A percentile compares a stretch with the other conserved stretches of the same genome.
Evolutionary conservation across 116 monocot genomes (phyloP).

Genomic region (Dioscorea cayenensis): DNA sequence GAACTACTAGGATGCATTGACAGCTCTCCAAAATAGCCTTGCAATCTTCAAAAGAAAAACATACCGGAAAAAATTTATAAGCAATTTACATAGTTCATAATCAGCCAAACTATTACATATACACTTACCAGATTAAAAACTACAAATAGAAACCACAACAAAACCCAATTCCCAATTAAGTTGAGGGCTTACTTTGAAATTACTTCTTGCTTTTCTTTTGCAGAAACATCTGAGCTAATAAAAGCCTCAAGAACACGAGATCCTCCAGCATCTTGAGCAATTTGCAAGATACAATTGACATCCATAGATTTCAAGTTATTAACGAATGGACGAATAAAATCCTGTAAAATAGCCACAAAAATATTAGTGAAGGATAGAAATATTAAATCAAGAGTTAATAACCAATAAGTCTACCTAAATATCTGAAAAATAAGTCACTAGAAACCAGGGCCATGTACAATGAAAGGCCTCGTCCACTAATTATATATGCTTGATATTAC

Average conservation of each 20-base stretch:
- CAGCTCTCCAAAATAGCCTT: conserved; percentile 72
- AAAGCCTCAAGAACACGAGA: conserved; percentile 77
- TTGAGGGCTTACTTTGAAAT: conserved; percentile 46
- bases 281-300: conserved; percentile 46
- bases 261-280: conserved; percentile 83
- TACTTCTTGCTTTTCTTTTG: conserved; percentile 58
- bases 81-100: neutral
- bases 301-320: conserved; percentile 66
- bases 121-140: too few species aligned
- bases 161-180: neutral
- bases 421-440: too few species aligned
- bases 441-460: too few species aligned
- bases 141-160: neutral
- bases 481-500: too few species aligned
- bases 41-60: conserved; percentile 40
- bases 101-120: too few species aligned
- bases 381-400: neutral
- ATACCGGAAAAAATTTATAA: neutral
- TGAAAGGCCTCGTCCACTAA: too few species aligned
- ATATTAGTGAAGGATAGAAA: neutral
- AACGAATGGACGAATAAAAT: conserved; percentile 43
- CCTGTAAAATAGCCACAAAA: conserved; percentile 31
- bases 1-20: conserved; percentile 69
- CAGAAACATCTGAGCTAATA: conserved; percentile 61
- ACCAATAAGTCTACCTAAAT: too few species aligned